phyloP scores from a whole-genome alignment of 2,329 filamentous ascomycete genomes.

The Coleophoma cylindrospora region DNA sequence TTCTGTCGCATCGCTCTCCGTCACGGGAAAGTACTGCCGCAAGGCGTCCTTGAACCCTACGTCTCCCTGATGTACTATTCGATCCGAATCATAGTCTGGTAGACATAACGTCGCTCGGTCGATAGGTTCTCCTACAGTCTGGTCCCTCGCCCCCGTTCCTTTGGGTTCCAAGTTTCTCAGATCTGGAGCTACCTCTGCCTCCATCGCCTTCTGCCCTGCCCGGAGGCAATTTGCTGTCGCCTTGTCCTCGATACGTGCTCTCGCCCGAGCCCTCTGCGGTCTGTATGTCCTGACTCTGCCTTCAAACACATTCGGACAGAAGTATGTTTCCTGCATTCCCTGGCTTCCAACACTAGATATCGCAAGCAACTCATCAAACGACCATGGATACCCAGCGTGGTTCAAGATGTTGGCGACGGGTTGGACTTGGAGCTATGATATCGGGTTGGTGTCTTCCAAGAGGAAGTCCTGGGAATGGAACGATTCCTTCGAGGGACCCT shows the following conservation, averaged over 20 bases:
- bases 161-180: too few species aligned
- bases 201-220: conserved; percentile 10
- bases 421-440: too few species aligned
- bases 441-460: too few species aligned
- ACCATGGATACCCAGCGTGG: not conserved
- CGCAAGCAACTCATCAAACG: conserved; percentile 5
- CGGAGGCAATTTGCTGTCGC: conserved; percentile 5
- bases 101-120: conserved; percentile 23
- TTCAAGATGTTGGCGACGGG: too few species aligned
- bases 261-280: conserved; percentile 15
- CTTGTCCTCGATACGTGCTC: conserved; percentile 11
- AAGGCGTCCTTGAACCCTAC: conserved; percentile 21
- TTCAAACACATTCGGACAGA: conserved; percentile 8
- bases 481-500: too few species aligned
- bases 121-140: conserved; percentile 10
- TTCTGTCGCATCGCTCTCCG: conserved; percentile 57
- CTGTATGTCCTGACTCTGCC: conserved; percentile 17
- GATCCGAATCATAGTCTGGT: conserved; percentile 16
- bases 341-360: conserved; percentile 4
- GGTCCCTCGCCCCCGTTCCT: not conserved
- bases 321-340: conserved; percentile 17
- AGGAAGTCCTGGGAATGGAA: too few species aligned
- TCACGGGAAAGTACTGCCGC: conserved; percentile 32
- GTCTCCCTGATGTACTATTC: conserved; percentile 21
- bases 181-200: conserved; percentile 6